Conservation (phyloP, 2,329 filamentous ascomycete species). For the Macrophomina phaseolina region DNA sequence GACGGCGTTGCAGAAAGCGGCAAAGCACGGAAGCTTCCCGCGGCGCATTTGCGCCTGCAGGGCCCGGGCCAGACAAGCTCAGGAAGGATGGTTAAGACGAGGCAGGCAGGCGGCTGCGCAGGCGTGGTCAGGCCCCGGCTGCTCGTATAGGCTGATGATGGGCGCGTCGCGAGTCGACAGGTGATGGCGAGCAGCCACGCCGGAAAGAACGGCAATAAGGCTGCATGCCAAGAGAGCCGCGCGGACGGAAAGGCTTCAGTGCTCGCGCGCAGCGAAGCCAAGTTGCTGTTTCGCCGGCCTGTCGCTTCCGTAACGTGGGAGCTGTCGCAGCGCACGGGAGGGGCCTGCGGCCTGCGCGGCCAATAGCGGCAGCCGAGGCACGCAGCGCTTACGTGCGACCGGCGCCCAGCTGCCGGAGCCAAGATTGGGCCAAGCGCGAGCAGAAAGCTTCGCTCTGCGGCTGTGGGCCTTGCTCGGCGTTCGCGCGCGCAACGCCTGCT, state of each 20-base stretch:
- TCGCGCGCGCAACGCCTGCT: neutral
- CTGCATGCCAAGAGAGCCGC: constrained; percentile 22
- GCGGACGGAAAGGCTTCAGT: constrained; percentile 17
- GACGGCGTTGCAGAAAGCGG: neutral
- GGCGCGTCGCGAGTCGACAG: constrained; percentile 3
- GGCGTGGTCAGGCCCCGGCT: neutral
- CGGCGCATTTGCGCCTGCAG: neutral
- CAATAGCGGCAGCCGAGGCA: constrained; percentile 1
- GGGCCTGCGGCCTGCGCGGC: neutral
- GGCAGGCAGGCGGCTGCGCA: neutral
- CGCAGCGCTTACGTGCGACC: constrained; percentile 23
- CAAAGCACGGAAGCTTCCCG: neutral
- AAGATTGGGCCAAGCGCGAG: constrained; percentile 14
- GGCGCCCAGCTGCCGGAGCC: constrained; percentile 8
- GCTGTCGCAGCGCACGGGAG: constrained; percentile 3
- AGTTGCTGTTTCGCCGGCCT: constrained; percentile 9
- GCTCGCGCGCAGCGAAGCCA: neutral
- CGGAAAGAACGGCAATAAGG: constrained; percentile 10
- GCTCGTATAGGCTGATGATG: constrained; percentile 20
- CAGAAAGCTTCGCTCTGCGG: constrained; percentile 15
- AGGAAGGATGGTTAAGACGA: constrained; percentile 18
- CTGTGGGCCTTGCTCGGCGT: neutral
- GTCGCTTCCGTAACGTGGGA: constrained; percentile 12
- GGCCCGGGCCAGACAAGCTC: constrained; percentile 13
- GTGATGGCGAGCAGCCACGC: constrained; percentile 1